Conservation (phyloP, 768 basidiomycete genomes). For the Cystofilobasidium capitatum region DNA sequence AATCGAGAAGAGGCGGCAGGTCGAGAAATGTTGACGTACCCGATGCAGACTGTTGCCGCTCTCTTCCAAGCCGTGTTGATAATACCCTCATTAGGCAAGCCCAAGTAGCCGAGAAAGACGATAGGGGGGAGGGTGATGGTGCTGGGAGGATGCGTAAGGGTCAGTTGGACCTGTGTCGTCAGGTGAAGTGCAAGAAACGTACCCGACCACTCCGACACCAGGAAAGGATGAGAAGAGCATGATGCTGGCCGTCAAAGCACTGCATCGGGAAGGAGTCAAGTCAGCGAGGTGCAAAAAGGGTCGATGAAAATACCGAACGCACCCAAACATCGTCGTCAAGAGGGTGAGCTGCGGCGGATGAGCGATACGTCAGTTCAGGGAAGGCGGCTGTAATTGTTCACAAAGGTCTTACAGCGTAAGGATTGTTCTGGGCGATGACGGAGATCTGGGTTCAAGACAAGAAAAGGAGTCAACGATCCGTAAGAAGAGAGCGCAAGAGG, state of each 20-base stretch:
- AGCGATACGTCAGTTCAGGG: not conserved
- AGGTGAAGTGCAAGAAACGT: not conserved
- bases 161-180: not conserved
- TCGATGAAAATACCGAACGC: not conserved
- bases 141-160: constrained; percentile 30
- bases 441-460: constrained; percentile 30
- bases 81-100: constrained; percentile 27
- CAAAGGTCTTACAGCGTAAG: constrained; percentile 29
- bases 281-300: not conserved
- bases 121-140: constrained; percentile 40
- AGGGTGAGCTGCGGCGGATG: constrained; percentile 28
- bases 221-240: constrained; percentile 34
- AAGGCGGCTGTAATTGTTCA: too few species aligned
- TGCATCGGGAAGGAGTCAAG: constrained; percentile 1
- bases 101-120: constrained; percentile 37
- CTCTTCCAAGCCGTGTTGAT: constrained; percentile 32
- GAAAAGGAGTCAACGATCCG: not conserved
- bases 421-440: constrained; percentile 34
- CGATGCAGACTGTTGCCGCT: constrained; percentile 17
- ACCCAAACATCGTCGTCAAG: constrained; percentile 32
- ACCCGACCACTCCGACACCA: constrained; percentile 27
- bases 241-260: constrained; percentile 35
- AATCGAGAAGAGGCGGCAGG: not conserved
- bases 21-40: not conserved
- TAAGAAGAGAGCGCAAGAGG: not conserved